Evolutionary conservation across 331 rosid genomes (phyloP), one percentile per base, ranked within the genome.

Genomic region (Pyracantha coccinea): DNA sequence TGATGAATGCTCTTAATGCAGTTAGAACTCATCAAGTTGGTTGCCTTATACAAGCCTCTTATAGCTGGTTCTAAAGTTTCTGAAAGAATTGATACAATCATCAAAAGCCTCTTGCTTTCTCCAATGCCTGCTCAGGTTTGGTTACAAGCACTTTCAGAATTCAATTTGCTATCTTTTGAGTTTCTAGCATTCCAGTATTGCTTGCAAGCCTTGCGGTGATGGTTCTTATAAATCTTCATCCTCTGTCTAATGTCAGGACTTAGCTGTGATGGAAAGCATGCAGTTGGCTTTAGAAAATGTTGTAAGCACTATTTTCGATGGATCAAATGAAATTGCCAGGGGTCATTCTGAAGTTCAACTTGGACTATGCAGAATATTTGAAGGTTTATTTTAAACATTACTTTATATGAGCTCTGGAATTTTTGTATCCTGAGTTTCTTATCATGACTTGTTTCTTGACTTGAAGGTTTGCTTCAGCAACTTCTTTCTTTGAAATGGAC

Each of bases 191-290:
- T 71, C 55, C 76, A 24, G 27, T 72, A 33, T 55, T 25, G 41
- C 67, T 21, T 72, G 75, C 23, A 23, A 12, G 28, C 28, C 28
- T 27, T 27, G 28, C 2, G 28, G 28, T 55, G 66, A 57, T 32
- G 31, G 33, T 16, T 71, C 16, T 72, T 38, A 15, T 24, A 60
- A 12, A 32, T 55, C 9, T 32, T 25, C 50, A 65, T 9, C 50
- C 8, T 17, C 41, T 4, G 50, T 76, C 78, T 82, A 74, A 75
- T 54, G 84, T 25, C 82, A 94, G 99, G 96, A 92, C 80, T 57
- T 90, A 61, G 87, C 93, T 68, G 86, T 94, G 76, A 79, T 90
- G 88, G 99, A 94, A 77, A 90, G 91, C 90, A 92, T 86, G 96
- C 99, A 94, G 73, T 80, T 80, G 85, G 89, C 93, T 79, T 78